Evolutionary conservation across 257 asterid genomes (phyloP).

Genomic region (Penstemon davidsonii): DNA sequence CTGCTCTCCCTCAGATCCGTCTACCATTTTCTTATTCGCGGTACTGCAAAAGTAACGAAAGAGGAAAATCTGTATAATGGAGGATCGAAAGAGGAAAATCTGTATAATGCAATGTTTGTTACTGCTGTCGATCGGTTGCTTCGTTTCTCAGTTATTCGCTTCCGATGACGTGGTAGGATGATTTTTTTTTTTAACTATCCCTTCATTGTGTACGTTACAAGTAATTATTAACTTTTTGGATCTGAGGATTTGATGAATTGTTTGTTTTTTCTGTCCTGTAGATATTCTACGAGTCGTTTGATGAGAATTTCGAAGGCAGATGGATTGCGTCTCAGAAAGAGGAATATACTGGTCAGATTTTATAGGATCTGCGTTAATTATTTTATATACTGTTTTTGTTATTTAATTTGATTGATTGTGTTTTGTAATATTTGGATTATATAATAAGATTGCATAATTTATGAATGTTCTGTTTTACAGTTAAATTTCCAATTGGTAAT

Average conservation of each 20-base stretch:
- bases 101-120: constrained; percentile 47
- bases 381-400: no score
- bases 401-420: no score
- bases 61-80: constrained; percentile 32
- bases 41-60: no score
- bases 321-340: constrained; percentile 78
- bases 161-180: constrained; percentile 55
- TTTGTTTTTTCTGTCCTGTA: constrained; percentile 26
- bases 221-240: not conserved
- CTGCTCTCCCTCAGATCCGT: not conserved
- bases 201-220: not conserved
- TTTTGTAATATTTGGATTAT: no score
- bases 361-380: constrained; percentile 19
- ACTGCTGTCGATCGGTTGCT: constrained; percentile 53
- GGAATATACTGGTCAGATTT: constrained; percentile 63
- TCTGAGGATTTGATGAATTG: not conserved
- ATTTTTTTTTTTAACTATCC: no score
- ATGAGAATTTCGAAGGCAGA: constrained; percentile 71
- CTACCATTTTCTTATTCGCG: no score
- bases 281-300: constrained; percentile 85
- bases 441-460: no score
- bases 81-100: constrained; percentile 51
- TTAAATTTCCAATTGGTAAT: no score
- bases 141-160: constrained; percentile 63
- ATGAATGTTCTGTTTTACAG: no score